Percentiles rank a stretch among this genome's conserved stretches.
Conservation (phyloP, 2,329 filamentous ascomycete species). For the Xylaria sp. region DNA sequence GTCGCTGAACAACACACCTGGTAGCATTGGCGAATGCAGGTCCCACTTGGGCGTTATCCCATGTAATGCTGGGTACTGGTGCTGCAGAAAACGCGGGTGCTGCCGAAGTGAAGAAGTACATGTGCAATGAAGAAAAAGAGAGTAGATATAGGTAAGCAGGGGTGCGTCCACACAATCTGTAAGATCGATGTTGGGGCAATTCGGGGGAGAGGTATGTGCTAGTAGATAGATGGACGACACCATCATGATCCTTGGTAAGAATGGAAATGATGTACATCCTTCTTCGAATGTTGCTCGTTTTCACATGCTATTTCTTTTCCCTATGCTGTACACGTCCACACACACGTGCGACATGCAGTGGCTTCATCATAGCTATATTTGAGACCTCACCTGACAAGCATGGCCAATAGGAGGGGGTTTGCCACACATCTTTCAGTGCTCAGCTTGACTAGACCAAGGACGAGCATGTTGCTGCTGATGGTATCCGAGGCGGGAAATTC, state of each 20-base stretch:
- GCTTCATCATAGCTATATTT: conserved; percentile 11
- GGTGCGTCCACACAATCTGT: neutral
- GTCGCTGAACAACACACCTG: conserved; percentile 25
- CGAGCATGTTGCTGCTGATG: neutral
- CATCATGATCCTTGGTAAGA: neutral
- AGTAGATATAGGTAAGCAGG: neutral
- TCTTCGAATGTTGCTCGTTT: conserved; percentile 7
- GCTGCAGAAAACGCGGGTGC: conserved; percentile 13
- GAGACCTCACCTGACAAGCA: conserved; percentile 5
- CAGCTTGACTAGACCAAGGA: conserved; percentile 3
- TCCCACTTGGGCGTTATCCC: conserved; percentile 15
- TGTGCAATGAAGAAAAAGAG: neutral
- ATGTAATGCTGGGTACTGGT: neutral
- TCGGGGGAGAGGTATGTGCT: neutral
- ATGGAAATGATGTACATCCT: neutral
- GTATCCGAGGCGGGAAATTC: no score
- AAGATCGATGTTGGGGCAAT: neutral
- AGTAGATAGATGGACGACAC: no score
- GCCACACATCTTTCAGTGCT: neutral
- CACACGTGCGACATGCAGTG: conserved; percentile 19
- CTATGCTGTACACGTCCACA: neutral
- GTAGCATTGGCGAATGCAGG: conserved; percentile 10
- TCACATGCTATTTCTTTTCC: conserved; percentile 18
- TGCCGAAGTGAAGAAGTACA: conserved; percentile 9
- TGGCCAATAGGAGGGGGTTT: conserved; percentile 12